These are phyloP conservation scores for Mitragyna speciosa DNA, from an alignment of 257 asterid species.

Conservation along the genomic window DNA sequence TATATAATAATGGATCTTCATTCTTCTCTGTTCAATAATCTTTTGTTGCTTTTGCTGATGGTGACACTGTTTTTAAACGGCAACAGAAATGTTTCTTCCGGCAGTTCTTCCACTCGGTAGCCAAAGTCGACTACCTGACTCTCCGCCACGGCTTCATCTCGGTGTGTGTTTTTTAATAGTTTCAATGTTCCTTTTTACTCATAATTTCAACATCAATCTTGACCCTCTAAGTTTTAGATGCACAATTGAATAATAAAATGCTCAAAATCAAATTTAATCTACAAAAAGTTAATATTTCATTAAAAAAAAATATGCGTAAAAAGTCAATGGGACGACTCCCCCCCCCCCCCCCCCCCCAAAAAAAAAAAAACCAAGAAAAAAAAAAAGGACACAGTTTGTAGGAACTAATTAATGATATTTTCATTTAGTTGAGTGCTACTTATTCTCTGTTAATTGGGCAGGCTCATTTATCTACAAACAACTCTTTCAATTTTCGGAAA, in stretches of 20 bases:
- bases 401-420: too few species aligned
- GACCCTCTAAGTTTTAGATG: background rate
- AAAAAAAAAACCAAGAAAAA: background rate
- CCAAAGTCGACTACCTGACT: slow-evolving; percentile 69
- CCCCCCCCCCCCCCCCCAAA: too few species aligned
- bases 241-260: background rate
- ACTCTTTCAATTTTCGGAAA: slow-evolving; percentile 61
- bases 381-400: too few species aligned
- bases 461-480: slow-evolving; percentile 73
- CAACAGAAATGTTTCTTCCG: slow-evolving; percentile 68
- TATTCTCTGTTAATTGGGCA: slow-evolving; percentile 7
- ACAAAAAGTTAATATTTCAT: too few species aligned
- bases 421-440: too few species aligned
- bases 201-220: background rate
- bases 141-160: slow-evolving; percentile 78
- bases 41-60: background rate
- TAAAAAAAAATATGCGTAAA: too few species aligned
- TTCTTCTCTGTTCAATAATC: background rate
- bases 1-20: background rate
- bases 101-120: slow-evolving; percentile 73
- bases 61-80: background rate
- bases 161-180: slow-evolving; percentile 31
- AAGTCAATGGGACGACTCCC: too few species aligned
- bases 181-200: background rate
- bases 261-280: background rate